Conservation (phyloP, 306 rosid genomes). For the barrel medic (Medicago truncatula) region DNA sequence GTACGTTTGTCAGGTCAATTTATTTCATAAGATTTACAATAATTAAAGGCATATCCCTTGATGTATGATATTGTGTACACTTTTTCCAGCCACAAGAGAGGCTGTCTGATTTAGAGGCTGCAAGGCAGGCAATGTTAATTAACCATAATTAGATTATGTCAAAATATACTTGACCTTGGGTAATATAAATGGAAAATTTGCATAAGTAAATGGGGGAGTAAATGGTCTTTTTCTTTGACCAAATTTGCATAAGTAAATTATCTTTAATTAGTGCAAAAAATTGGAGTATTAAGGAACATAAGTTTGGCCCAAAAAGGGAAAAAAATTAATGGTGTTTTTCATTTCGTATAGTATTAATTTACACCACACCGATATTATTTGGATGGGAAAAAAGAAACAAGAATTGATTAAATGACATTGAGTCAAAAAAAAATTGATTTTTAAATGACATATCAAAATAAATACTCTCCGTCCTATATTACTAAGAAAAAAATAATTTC, state of each 20-base stretch:
- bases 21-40: slow-evolving; percentile 37
- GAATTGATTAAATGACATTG: too few relatives aligned
- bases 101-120: slow-evolving; percentile 34
- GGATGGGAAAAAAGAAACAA: background rate
- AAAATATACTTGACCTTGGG: background rate
- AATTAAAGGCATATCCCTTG: slow-evolving; percentile 39
- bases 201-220: too few relatives aligned
- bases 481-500: too few relatives aligned
- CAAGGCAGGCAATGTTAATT: slow-evolving; percentile 3
- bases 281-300: background rate
- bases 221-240: too few relatives aligned
- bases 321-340: background rate
- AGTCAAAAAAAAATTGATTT: too few relatives aligned
- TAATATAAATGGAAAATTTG: too few relatives aligned
- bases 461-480: too few relatives aligned
- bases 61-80: slow-evolving; percentile 38
- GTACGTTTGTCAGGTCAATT: slow-evolving; percentile 48
- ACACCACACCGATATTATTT: background rate
- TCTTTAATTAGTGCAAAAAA: background rate
- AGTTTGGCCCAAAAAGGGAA: background rate
- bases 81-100: slow-evolving; percentile 34
- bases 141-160: background rate
- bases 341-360: background rate
- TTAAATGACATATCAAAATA: too few relatives aligned
- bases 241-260: background rate